Percentiles rank a stretch among this genome's conserved stretches.
phyloP scores from a whole-genome alignment of 2,329 filamentous ascomycete genomes.

The Boeremia exigua region DNA sequence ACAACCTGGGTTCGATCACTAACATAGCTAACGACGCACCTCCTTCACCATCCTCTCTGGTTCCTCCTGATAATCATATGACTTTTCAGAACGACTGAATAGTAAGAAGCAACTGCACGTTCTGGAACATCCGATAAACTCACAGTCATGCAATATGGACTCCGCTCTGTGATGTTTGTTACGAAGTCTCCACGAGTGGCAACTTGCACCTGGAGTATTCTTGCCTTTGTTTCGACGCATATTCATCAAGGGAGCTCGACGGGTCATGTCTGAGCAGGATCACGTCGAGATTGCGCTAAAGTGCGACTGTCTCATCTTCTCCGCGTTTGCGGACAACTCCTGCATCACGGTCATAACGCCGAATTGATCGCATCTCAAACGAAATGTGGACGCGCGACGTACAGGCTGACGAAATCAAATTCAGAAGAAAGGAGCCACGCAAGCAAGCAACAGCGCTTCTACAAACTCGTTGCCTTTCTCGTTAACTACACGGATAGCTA shows the following conservation, averaged over 20 bases:
- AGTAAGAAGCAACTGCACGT: neutral
- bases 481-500: neutral
- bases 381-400: neutral
- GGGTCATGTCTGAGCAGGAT: neutral
- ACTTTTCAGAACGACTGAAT: neutral
- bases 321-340: constrained; percentile 4
- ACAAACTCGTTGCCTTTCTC: neutral
- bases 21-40: constrained; percentile 1
- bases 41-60: neutral
- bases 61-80: neutral
- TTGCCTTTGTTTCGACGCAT: neutral
- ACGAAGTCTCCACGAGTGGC: too few relatives aligned
- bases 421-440: neutral
- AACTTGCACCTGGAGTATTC: neutral
- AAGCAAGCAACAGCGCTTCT: neutral
- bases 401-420: neutral
- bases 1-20: neutral
- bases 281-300: neutral
- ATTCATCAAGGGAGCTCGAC: neutral
- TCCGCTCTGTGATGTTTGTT: too few relatives aligned
- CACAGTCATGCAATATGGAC: too few relatives aligned
- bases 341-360: neutral
- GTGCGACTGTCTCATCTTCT: neutral
- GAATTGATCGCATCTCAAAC: neutral
- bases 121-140: too few relatives aligned